Evolutionary conservation across 768 basidiomycete genomes (phyloP).

Genomic region (Pilatotrama ljubarskyi): DNA sequence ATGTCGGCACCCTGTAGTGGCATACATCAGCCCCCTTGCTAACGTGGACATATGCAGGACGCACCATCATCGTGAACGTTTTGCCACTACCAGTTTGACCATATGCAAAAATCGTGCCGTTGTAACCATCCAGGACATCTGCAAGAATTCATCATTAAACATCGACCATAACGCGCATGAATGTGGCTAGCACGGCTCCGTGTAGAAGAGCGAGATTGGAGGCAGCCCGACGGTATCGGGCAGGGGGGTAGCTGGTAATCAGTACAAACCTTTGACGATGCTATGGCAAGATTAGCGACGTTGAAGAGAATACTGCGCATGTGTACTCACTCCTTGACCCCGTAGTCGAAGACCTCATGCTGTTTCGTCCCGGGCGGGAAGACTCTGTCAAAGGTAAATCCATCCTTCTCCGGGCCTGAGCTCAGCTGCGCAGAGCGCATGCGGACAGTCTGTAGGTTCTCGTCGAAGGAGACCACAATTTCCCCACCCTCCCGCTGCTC

Average conservation of each 20-base stretch:
- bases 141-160: constrained; percentile 4
- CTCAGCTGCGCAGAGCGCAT: constrained; percentile 69
- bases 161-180: not conserved
- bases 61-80: constrained; percentile 98
- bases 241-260: not conserved
- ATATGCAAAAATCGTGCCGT: constrained; percentile 92
- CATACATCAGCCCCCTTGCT: constrained; percentile 14
- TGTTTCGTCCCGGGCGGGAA: constrained; percentile 93
- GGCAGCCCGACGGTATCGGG: not conserved
- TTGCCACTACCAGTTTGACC: constrained; percentile 89
- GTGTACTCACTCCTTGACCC: constrained; percentile 88
- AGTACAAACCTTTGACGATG: constrained; percentile 78
- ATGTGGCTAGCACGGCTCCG: not conserved
- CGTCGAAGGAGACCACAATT: constrained; percentile 87
- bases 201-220: no score
- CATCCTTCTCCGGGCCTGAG: constrained; percentile 91
- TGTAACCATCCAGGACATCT: constrained; percentile 99
- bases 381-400: constrained; percentile 96
- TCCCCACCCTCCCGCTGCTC: constrained; percentile 87
- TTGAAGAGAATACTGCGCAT: not conserved
- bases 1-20: constrained; percentile 87
- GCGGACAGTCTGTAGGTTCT: constrained; percentile 80
- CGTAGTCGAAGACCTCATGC: constrained; percentile 96
- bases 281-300: constrained; percentile 38
- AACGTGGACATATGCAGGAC: constrained; percentile 23